phyloP scores from a whole-genome alignment of 176 grass and related monocot species.

The Musa itinerans region DNA sequence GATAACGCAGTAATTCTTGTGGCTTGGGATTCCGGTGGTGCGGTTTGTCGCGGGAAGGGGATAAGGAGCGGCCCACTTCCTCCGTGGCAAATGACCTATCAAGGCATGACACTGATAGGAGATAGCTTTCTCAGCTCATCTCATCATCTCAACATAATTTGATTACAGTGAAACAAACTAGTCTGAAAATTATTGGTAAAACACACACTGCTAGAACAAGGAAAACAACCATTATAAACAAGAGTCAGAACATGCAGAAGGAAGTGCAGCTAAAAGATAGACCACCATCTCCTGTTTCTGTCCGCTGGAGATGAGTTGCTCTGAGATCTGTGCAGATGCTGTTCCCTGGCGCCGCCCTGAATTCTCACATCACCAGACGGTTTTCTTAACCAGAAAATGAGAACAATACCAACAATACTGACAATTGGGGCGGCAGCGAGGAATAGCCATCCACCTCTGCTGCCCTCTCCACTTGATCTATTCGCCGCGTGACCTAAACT shows the following conservation, averaged over 20 bases:
- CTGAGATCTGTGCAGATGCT: constrained; percentile 24
- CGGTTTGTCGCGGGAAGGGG: background rate
- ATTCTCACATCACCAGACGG: constrained; percentile 12
- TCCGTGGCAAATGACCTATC: no score
- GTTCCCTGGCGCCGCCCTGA: background rate
- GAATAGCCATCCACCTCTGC: constrained; percentile 41
- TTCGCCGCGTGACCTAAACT: constrained; percentile 11
- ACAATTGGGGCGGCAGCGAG: constrained; percentile 57
- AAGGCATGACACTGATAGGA: no score
- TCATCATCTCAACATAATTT: no score
- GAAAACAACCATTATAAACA: background rate
- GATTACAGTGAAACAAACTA: no score
- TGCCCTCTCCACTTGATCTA: constrained; percentile 26
- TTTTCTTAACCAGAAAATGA: constrained; percentile 81
- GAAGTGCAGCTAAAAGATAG: constrained; percentile 40
- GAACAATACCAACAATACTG: constrained; percentile 60
- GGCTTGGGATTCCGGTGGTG: background rate
- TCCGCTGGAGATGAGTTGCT: constrained; percentile 22
- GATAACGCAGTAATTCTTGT: background rate
- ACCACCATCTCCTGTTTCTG: constrained; percentile 78
- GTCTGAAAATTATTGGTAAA: no score
- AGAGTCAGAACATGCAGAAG: background rate
- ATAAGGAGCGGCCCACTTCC: background rate
- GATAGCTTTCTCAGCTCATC: no score
- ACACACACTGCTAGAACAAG: no score